Evolutionary conservation across 805 yeast species (phyloP), one percentile per base, ranked within the genome.

Genomic region (Ogataea zsoltii): DNA sequence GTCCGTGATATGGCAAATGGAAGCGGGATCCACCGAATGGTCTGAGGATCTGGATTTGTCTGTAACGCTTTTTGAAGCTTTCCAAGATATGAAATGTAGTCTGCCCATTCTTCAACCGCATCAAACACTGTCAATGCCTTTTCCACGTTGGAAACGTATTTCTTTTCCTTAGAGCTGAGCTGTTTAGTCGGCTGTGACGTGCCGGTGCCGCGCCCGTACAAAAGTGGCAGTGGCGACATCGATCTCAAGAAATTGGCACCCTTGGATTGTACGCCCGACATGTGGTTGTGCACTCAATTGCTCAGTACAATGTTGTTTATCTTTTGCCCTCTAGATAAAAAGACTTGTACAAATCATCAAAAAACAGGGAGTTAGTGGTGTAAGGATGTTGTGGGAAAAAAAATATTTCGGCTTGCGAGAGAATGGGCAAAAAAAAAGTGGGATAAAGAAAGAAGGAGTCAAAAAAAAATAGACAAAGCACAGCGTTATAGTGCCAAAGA

Each of bases 61-160:
- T 76, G 79, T 33, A 91, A 65, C 0, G 95, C 83, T 61, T 89
- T 88, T 47, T 82, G 81, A 5, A 95, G 74, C 48, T 86, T 80
- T 2, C 92, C 82, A 36, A 95, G 71, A 62, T 88, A 91, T 17
- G 97, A 85, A 45, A 94, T 94, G 63, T 92, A 90, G 62, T 94
- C 99, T 12, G 99, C 98, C 99, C 99, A 94, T 69, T 94, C 99
- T 26, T 82, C 86, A 1, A 90, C 85, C 2, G 86, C 69, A 42
- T 88, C 96, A 69, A 92, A 92, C 15, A 79, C 72, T 6, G 77
- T 74, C 17, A 94, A 70, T 0, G 94, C 88, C 53, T 83, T 78
- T 42, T 86, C 92, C 11, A 92, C 76, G 46, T 76, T 81, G n/a
- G 78, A 72, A 16, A 73, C 69, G 58, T 82, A 85, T 48, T 85